Evolutionary conservation across 108 stramenopile species (phyloP), one percentile per base, ranked within the genome.

Genomic region (Nannochloropsis salina): DNA sequence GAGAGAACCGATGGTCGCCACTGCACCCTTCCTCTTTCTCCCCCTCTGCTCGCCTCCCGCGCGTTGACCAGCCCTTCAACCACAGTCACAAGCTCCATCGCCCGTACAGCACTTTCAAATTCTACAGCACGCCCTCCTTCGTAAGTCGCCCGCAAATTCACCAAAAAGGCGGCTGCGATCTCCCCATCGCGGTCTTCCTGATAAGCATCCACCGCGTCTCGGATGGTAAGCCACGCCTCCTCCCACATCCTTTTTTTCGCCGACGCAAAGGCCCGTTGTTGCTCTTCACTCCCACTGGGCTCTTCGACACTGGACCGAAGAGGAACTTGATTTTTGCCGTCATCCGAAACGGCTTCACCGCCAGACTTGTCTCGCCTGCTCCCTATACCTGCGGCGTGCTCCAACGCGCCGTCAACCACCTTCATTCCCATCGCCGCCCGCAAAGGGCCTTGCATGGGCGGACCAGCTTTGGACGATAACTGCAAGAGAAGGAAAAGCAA

Each of bases 381-480:
- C 5, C 61, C n/a, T n/a, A 15, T n/a, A 74, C 2, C 61, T n/a
- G 61, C 61, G 3, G 61, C n/a, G 61, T 74, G 61, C 44, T 87
- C 83, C 31, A 87, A 83, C 10, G 87, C 83, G 9, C 87, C 87
- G 80, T 87, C 80, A 21, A 87, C 87, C 21, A 87, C 45, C 40
- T 84, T 84, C 87, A 87, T 87, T 42, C 87, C 87, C 20, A 80
- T 42, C n/a, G 83, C 83, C 22, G 80, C 87, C 2, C 87, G 79
- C 31, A 87, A 83, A 4, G 61, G 61, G n/a, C 61, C 61, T 6
- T 74, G 61, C 61, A 74, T 4, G 61, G n/a, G 20, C 61, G n/a
- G 20, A 74, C 61, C 61, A n/a, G 61, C 8, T n/a, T 74, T 74
- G 6, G 20, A n/a, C 61, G 61, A 15, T n/a, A 74, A n/a, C 61